Evolutionary conservation across 225 moss, liverwort and hornwort species (phyloP).

Genomic region (Marchantia polymorpha): DNA sequence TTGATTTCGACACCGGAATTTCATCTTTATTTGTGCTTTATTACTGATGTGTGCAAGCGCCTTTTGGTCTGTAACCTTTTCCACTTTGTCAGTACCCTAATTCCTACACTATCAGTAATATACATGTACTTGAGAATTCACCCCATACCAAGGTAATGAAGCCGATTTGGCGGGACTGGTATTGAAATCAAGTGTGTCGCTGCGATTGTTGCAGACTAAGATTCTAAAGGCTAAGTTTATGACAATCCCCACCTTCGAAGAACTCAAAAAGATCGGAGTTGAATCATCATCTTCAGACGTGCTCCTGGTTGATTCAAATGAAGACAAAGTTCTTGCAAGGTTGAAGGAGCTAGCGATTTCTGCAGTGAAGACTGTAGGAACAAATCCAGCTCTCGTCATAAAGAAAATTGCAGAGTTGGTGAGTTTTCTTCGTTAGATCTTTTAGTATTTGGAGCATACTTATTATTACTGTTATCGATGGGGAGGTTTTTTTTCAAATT

Average conservation of each 20-base stretch:
- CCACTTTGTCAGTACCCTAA: too few relatives aligned
- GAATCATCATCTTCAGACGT: constrained; percentile 61
- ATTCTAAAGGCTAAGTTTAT: constrained; percentile 65
- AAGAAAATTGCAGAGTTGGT: constrained; percentile 97
- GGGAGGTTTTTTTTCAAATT: too few relatives aligned
- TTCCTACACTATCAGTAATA: too few relatives aligned
- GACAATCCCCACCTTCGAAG: constrained; percentile 76
- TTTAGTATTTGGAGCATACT: too few relatives aligned
- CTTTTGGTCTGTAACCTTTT: neutral
- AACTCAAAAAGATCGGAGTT: constrained; percentile 58
- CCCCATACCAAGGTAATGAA: neutral
- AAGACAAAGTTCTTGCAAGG: constrained; percentile 66
- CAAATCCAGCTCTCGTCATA: constrained; percentile 62
- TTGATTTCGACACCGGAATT: neutral
- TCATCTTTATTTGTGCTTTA: neutral
- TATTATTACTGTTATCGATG: too few relatives aligned
- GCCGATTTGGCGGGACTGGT: neutral
- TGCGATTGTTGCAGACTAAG: constrained; percentile 55
- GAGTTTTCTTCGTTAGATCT: constrained; percentile 8
- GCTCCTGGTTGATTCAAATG: constrained; percentile 69
- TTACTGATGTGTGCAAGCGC: neutral
- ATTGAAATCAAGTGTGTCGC: neutral
- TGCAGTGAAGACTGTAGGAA: constrained; percentile 64
- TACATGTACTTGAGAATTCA: neutral
- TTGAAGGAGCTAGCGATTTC: constrained; percentile 71